Base-by-base conservation (phyloP, 2,329 filamentous ascomycete genomes). In the Nemania sp. region DNA sequence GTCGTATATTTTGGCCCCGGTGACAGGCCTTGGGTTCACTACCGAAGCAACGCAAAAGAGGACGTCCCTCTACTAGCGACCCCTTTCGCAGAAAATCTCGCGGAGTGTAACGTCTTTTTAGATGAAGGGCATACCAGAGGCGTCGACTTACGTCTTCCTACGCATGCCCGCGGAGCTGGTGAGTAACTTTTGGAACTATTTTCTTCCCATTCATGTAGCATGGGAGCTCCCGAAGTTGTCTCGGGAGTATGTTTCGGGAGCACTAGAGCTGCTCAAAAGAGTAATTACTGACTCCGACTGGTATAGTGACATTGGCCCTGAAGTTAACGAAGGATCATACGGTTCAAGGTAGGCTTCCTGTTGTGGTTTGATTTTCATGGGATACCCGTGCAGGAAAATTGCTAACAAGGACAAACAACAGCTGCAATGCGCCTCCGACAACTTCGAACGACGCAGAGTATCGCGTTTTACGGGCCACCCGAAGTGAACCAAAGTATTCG, bases 371-470 rank as follows among this genome's bases (percentile, higher is more conserved):
- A 6, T 4, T 45, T 21, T 17, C 10, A 34, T 15, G 5, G 7
- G 5, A 35, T 17, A 21, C 11, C 3, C 3, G 4, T 4, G 0
- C 1, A 12, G 7, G 17, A 18, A 1, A 43, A n/a, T 21, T 54
- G 25, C 62, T 64, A 51, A 64, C 45, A 1, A 40, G 3, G 10
- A 40, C 4, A 1, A 21, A 40, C 4, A 1, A 21, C 60, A 84
- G 87, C 87, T 51, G 86, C 87, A 0, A 90, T 90, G 87, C 76
- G 88, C 57, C 72, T 90, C 0, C 79, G 88, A 1, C 82, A 88
- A 47, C 75, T 90, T 0, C 75, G 73, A 0, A 76, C 78, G 0
- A 83, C 82, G 0, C 86, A 90, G 57, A 82, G 81, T 0, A 70
- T 89, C 0, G 72, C 74, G 7, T 83, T 88, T 50, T 79, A 86